These are phyloP conservation scores for Orychophragmus violaceus DNA, from an alignment of 345 rosid species.

Conservation along the genomic window DNA sequence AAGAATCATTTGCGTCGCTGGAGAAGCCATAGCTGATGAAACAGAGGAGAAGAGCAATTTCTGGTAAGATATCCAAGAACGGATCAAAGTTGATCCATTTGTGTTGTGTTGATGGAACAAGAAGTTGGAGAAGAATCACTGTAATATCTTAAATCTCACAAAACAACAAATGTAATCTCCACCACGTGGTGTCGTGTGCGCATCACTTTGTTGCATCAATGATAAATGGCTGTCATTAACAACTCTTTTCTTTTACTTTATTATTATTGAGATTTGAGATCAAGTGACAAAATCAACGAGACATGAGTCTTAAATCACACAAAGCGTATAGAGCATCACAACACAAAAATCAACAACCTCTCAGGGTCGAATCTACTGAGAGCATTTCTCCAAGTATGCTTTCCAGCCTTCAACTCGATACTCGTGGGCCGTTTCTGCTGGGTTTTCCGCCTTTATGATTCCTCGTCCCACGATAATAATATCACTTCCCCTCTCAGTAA, in stretches of 20 bases:
- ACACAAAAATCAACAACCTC: slow-evolving; percentile 15
- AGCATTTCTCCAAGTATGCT: slow-evolving; percentile 74
- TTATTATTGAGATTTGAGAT: not conserved
- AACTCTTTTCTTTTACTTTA: not conserved
- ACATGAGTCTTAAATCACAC: slow-evolving; percentile 16
- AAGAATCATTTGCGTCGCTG: slow-evolving; percentile 42
- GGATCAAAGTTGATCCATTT: slow-evolving; percentile 36
- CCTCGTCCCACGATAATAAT: slow-evolving; percentile 97
- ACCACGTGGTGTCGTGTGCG: slow-evolving; percentile 21
- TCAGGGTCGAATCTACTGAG: slow-evolving; percentile 10
- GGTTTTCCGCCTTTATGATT: slow-evolving; percentile 76
- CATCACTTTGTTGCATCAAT: not conserved
- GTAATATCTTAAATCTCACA: not conserved
- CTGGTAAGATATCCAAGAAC: slow-evolving; percentile 41
- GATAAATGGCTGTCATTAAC: not conserved
- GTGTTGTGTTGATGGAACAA: not conserved
- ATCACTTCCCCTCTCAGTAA: slow-evolving; percentile 83
- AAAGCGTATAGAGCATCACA: not conserved
- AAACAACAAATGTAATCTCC: slow-evolving; percentile 15
- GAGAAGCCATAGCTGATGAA: slow-evolving; percentile 36
- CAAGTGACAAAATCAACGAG: slow-evolving; percentile 6
- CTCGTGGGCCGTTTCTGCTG: slow-evolving; percentile 68
- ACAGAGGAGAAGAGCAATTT: slow-evolving; percentile 33
- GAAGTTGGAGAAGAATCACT: not conserved
- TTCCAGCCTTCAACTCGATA: slow-evolving; percentile 96